Conservation (phyloP, 176 grass and related monocot genomes). For the Phoenix dactylifera region DNA sequence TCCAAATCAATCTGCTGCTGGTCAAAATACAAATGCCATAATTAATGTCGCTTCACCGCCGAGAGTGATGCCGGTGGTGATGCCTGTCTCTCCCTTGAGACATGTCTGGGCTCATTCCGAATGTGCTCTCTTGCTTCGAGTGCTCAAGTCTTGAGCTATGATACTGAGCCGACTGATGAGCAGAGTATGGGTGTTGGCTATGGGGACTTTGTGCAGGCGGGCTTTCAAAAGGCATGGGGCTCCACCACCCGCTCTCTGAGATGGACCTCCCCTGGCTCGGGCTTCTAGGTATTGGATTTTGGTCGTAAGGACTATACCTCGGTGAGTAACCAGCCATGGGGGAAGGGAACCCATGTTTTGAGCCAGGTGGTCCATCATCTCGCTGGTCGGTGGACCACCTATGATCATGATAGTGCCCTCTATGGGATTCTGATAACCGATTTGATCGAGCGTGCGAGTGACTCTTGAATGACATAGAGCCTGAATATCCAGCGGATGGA, state of each 20-base stretch:
- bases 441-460: slow-evolving; percentile 15
- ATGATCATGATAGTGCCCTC: slow-evolving; percentile 1
- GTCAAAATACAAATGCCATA: too few relatives aligned
- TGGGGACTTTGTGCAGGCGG: slow-evolving; percentile 21
- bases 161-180: slow-evolving; percentile 20
- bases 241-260: slow-evolving; percentile 46
- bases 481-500: slow-evolving; percentile 9
- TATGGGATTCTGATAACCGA: slow-evolving; percentile 24
- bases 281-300: slow-evolving; percentile 10
- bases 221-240: slow-evolving; percentile 36
- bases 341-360: slow-evolving; percentile 18
- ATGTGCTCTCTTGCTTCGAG: slow-evolving; percentile 11
- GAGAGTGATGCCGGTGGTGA: slow-evolving; percentile 26
- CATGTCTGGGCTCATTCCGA: slow-evolving; percentile 24
- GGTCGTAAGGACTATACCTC: slow-evolving; percentile 50
- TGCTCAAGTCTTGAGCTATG: slow-evolving; percentile 3
- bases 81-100: slow-evolving; percentile 38
- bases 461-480: slow-evolving; percentile 4
- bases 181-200: slow-evolving; percentile 29
- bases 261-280: slow-evolving; percentile 34
- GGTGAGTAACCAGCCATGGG: slow-evolving; percentile 20
- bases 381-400: slow-evolving; percentile 22
- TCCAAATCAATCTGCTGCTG: too few relatives aligned
- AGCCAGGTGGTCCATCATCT: slow-evolving; percentile 26
- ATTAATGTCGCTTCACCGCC: slow-evolving; percentile 29